phyloP scores from a whole-genome alignment of 1,139 yeast genomes.

The Kluyveromyces sp. region DNA sequence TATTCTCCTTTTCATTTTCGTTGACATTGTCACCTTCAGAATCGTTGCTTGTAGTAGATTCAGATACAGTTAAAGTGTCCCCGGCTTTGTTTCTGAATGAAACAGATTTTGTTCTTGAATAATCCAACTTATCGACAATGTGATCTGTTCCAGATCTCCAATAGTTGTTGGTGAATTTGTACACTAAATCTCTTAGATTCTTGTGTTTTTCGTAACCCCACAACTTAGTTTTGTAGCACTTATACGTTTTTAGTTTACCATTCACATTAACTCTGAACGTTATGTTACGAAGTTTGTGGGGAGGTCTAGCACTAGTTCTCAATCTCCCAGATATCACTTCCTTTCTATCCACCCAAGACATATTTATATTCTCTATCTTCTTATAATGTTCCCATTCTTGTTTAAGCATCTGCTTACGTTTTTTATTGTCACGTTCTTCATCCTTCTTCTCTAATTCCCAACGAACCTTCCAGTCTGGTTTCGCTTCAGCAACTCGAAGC shows the following conservation, averaged over 20 bases:
- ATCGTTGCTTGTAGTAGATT: conserved; percentile 20
- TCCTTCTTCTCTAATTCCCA: conserved; percentile 41
- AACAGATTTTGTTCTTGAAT: conserved; percentile 15
- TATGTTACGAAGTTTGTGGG: conserved; percentile 38
- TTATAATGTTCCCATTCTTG: conserved; percentile 34
- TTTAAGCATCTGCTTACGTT: conserved; percentile 29
- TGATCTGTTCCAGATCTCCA: conserved; percentile 87
- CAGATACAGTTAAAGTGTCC: conserved; percentile 13
- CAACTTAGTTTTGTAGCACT: conserved; percentile 62
- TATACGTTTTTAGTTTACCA: conserved; percentile 51
- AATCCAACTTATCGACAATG: conserved; percentile 51
- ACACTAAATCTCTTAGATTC: conserved; percentile 53
- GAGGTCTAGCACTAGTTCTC: conserved; percentile 47
- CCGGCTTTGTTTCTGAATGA: conserved; percentile 15
- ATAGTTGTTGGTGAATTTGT: conserved; percentile 43
- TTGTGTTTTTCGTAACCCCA: conserved; percentile 84
- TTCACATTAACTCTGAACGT: conserved; percentile 61
- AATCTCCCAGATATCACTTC: conserved; percentile 57
- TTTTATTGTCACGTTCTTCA: conserved; percentile 19
- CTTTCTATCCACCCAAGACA: conserved; percentile 35
- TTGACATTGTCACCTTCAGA: conserved; percentile 23
- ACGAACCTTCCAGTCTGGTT: conserved; percentile 36
- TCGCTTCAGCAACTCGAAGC: conserved; percentile 45
- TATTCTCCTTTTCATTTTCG: conserved; percentile 33
- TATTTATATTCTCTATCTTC: conserved; percentile 37